Conservation (phyloP, 495 filamentous ascomycete genomes). For the Jackrogersella minutella region DNA sequence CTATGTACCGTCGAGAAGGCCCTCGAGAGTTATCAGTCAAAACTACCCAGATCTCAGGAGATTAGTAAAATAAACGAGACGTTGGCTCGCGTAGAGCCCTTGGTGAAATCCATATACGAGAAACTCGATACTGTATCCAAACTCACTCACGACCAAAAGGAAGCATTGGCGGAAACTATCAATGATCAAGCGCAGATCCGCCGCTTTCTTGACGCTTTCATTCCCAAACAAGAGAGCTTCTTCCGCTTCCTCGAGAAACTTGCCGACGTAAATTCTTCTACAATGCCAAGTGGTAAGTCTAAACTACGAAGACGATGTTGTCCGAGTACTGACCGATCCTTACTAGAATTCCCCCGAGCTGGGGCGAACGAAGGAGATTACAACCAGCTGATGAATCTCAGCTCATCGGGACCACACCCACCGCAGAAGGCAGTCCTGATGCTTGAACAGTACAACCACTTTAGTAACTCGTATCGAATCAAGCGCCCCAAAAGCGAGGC, state of each 20-base stretch:
- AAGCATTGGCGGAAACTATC: constrained; percentile 6
- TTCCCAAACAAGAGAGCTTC: constrained; percentile 27
- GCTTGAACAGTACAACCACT: constrained; percentile 38
- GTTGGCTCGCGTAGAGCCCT: constrained; percentile 26
- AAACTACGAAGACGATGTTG: neutral
- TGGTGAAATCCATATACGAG: constrained; percentile 26
- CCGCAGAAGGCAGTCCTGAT: constrained; percentile 21
- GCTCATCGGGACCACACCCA: constrained; percentile 8
- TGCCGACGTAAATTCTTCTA: neutral
- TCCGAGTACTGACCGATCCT: neutral
- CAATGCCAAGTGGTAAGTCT: constrained; percentile 14
- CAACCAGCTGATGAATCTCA: neutral
- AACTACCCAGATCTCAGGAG: constrained; percentile 7
- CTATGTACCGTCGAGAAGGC: constrained; percentile 8
- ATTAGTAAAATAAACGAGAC: constrained; percentile 20
- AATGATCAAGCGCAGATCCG: constrained; percentile 11
- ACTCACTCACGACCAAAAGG: constrained; percentile 8
- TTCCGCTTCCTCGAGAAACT: constrained; percentile 30
- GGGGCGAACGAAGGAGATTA: neutral
- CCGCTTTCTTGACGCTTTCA: constrained; percentile 19
- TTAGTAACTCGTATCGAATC: constrained; percentile 28
- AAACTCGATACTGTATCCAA: constrained; percentile 20
- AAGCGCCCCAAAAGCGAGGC: constrained; percentile 35
- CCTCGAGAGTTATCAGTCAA: constrained; percentile 5
- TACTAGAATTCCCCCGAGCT: neutral